Evolutionary conservation across 2,329 filamentous ascomycete genomes (phyloP).

Genomic region (Paraphoma chrysanthemicola): DNA sequence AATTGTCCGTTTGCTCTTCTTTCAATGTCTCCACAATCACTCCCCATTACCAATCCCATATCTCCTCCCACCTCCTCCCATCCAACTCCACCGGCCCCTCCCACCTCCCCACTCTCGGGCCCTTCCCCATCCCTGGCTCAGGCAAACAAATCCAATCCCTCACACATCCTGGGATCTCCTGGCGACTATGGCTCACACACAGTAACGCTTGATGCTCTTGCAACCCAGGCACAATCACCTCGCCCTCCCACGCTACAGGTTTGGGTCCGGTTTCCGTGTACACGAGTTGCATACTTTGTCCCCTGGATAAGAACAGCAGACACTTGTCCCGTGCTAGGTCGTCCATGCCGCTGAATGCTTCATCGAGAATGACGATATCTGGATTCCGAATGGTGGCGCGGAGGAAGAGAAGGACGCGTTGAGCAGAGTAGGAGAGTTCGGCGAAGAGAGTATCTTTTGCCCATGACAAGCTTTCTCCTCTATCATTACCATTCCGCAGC

Average conservation of each 20-base stretch:
- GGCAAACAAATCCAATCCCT: constrained; percentile 87
- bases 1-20: too few species aligned
- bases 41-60: constrained; percentile 46
- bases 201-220: constrained; percentile 78
- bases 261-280: constrained; percentile 39
- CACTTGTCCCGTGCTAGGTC: constrained; percentile 80
- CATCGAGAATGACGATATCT: constrained; percentile 59
- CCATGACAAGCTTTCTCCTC: constrained; percentile 58
- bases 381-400: constrained; percentile 55
- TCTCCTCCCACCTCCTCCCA: constrained; percentile 66
- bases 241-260: constrained; percentile 56
- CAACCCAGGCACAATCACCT: constrained; percentile 67
- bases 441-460: constrained; percentile 73
- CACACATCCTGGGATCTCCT: constrained; percentile 86
- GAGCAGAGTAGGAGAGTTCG: constrained; percentile 77
- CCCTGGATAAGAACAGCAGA: constrained; percentile 73
- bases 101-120: constrained; percentile 70
- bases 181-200: constrained; percentile 89
- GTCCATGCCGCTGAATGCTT: constrained; percentile 60
- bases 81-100: constrained; percentile 66
- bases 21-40: neutral
- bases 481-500: constrained; percentile 58
- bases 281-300: constrained; percentile 48
- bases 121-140: constrained; percentile 68
- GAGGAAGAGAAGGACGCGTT: constrained; percentile 85